Base-by-base conservation (phyloP, 176 grass and related monocot genomes). In the Paspalum notatum region DNA sequence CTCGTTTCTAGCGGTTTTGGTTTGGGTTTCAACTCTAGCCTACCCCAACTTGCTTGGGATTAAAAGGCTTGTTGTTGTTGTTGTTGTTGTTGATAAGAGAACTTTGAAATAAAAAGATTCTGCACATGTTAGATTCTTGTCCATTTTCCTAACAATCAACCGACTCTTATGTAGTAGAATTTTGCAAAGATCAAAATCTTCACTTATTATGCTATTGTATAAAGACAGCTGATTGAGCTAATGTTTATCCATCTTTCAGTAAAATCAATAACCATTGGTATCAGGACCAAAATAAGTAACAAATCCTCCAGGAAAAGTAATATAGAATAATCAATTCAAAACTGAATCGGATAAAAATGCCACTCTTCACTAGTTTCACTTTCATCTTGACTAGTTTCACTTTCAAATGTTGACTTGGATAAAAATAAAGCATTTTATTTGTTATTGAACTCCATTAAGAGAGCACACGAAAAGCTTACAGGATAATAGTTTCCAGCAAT, bases 401-500 rank as follows among this genome's bases (percentile, higher is more conserved):
- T 68, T 44, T 44, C 12, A 2, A 2, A 9, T 52, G 50, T 71
- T 62, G 63, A 68, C 66, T 58, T 11, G 41, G 22, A 65, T 32
- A 73, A 47, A 72, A 73, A 66, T 40, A 74, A 59, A 48, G 0
- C 62, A 84, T 12, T 37, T 75, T 74, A 14, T 74, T 43, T 74
- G 45, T 49, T 53, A 52, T 20, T 84, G 56, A 74, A 73, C n/a
- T 67, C 78, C 9, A 21, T 61, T 16, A 62, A 46, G 17, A 39
- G 52, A 70, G 48, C 3, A 88, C 16, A 73, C 25, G n/a, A 57
- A 68, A 80, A 87, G 17, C 87, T 90, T 86, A 98, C 95, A 72
- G 95, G 95, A 79, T 98, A 98, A 84, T 98, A 98, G 74, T 98
- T 98, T 86, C 95, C 95, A 78, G 95, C 92, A 62, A 94, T 84